Evolutionary conservation across 768 basidiomycete species (phyloP).

Genomic region (Mycena indigotica): DNA sequence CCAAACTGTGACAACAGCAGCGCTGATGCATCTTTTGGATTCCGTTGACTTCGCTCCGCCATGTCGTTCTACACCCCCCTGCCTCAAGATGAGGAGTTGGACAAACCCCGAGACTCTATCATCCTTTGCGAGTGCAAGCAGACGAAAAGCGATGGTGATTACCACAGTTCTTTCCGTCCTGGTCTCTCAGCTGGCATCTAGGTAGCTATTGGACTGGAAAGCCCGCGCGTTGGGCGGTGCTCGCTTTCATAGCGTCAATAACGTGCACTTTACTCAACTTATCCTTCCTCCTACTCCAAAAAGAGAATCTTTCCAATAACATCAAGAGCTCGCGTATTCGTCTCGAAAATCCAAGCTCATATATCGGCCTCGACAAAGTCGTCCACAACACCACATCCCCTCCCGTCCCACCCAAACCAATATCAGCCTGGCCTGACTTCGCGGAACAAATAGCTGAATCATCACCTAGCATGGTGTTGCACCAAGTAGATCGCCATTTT

Average conservation of each 20-base stretch:
- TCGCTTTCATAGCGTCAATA: neutral
- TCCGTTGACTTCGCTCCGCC: neutral
- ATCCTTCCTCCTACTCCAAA: neutral
- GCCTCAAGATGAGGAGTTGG: neutral
- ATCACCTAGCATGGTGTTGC: neutral
- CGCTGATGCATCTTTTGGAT: neutral
- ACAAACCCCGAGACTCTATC: neutral
- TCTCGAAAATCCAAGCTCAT: neutral
- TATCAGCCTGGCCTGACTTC: neutral
- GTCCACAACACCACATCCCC: neutral
- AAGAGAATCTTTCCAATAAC: neutral
- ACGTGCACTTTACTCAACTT: slow-evolving; percentile 6
- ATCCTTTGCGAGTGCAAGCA: slow-evolving; percentile 7
- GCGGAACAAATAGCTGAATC: neutral
- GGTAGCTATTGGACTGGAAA: too few relatives aligned
- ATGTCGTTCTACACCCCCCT: slow-evolving; percentile 4
- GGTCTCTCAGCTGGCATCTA: too few relatives aligned
- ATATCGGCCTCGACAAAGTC: slow-evolving; percentile 3
- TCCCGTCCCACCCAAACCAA: neutral
- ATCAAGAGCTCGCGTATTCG: neutral
- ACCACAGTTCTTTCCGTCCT: too few relatives aligned
- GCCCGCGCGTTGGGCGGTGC: neutral
- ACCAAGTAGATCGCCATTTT: neutral
- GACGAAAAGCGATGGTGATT: too few relatives aligned
- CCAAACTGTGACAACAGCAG: too few relatives aligned